Evolutionary conservation across 768 basidiomycete genomes (phyloP).

Genomic region (Auriculariales sp.): DNA sequence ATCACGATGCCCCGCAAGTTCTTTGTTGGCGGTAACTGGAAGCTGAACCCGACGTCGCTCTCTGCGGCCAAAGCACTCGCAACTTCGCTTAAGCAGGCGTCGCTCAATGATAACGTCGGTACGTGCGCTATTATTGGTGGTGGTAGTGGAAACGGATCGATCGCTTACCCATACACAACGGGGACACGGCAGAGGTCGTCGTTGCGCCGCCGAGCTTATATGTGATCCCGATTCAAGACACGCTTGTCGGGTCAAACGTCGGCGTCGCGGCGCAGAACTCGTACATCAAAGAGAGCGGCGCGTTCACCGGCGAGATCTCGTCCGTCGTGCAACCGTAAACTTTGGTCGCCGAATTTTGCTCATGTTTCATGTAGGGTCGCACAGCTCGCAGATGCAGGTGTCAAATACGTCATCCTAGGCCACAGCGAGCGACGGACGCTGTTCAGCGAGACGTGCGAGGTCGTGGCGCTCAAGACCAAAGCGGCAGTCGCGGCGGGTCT

Average conservation of each 20-base stretch:
- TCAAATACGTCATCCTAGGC: slow-evolving; percentile 87
- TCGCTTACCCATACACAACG: too few relatives aligned
- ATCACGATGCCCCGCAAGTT: slow-evolving; percentile 61
- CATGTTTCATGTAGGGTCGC: slow-evolving; percentile 29
- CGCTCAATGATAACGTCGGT: slow-evolving; percentile 69
- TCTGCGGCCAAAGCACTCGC: slow-evolving; percentile 53
- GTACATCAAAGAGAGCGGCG: slow-evolving; percentile 71
- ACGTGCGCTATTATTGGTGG: slow-evolving; percentile 12
- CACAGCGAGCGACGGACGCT: slow-evolving; percentile 93
- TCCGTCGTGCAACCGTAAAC: slow-evolving; percentile 16
- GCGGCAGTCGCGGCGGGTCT: slow-evolving; percentile 64
- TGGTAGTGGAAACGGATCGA: background rate
- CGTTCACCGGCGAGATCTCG: slow-evolving; percentile 97
- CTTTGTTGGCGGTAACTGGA: slow-evolving; percentile 97
- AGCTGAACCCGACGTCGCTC: slow-evolving; percentile 75
- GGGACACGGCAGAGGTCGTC: slow-evolving; percentile 67
- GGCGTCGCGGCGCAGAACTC: slow-evolving; percentile 85
- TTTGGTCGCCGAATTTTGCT: background rate
- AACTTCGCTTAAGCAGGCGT: slow-evolving; percentile 58
- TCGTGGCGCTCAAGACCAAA: slow-evolving; percentile 76
- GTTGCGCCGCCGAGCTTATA: slow-evolving; percentile 86
- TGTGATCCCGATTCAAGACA: slow-evolving; percentile 54
- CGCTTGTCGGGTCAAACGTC: slow-evolving; percentile 51
- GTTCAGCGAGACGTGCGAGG: slow-evolving; percentile 75
- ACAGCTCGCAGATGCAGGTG: slow-evolving; percentile 74